Base-by-base conservation (phyloP, 2,329 filamentous ascomycete species). In the Myriosclerotinia duriaeana region DNA sequence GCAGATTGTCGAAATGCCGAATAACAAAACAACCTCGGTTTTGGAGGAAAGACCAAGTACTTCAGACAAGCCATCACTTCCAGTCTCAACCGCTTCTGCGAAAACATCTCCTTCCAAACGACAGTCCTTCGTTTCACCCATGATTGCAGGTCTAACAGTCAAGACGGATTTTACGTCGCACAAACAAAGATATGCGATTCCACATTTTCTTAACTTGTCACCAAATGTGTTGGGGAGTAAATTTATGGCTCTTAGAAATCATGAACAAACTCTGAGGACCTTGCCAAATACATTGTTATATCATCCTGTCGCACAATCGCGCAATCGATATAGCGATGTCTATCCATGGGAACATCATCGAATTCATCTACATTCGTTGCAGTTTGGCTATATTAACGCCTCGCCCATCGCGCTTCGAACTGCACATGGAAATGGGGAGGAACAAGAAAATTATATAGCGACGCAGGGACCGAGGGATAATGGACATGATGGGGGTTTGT, bases 291-390 rank as follows among this genome's bases (percentile, higher is more conserved):
- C 62, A 11, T 44, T 69, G 48, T 38, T 68, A 26, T 26, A 40
- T 14, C 64, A 69, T 34, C 63, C 66, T 6, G 34, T 60, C 7
- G 62, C 40, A 11, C 22, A 38, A 67, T 76, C 78, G 44, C 84
- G 93, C 72, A 95, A 97, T 77, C 87, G 94, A 64, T 98, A 97
- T 78, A 76, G 83, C 56, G 96, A 97, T 75, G 91, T 98, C 69
- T 89, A 93, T 75, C 92, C 93, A 0, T 98, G 91, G 87, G 87
- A 89, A 68, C 87, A 91, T 75, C 95, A 95, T 75, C 87, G 94
- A 34, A 84, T 98, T 63, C 89, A 86, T 76, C 84, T 98, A n/a
- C 83, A 85, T 50, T 93, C 96, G 1, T 87, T 90, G 1, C 83
- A 88, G 14, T 88, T 85, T 58, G 81, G 86, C 67, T 94, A 93